These are phyloP conservation scores for Eremothecium cymbalariae DNA, from an alignment of 1,139 yeast genomes.

Conservation along the genomic window DNA sequence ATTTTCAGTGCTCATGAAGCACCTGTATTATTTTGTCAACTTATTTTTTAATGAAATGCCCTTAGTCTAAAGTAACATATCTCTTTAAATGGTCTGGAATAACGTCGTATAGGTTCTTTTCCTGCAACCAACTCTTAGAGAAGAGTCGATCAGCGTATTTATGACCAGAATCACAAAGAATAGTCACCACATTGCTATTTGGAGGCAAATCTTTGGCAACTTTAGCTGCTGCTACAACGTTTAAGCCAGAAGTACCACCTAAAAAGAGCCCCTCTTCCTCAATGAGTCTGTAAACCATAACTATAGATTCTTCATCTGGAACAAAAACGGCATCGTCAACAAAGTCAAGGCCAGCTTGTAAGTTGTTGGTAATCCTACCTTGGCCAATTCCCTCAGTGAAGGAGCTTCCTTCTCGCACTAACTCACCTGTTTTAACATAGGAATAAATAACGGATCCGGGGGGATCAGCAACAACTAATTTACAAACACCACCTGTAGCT, in stretches of 20 bases:
- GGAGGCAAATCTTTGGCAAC: slow-evolving; percentile 72
- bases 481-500: slow-evolving; percentile 48
- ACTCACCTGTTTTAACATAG: slow-evolving; percentile 60
- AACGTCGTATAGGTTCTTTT: slow-evolving; percentile 55
- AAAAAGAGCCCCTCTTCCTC: slow-evolving; percentile 85
- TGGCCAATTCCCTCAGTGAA: slow-evolving; percentile 96
- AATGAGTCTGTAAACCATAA: slow-evolving; percentile 70
- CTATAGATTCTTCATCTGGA: slow-evolving; percentile 64
- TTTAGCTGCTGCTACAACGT: slow-evolving; percentile 73
- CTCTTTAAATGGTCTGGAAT: slow-evolving; percentile 65
- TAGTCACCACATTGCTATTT: slow-evolving; percentile 73
- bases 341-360: slow-evolving; percentile 58
- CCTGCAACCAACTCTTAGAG: slow-evolving; percentile 65
- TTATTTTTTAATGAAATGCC: too few species aligned
- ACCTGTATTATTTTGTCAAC: too few species aligned
- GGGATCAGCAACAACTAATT: slow-evolving; percentile 77
- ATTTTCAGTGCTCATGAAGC: too few species aligned
- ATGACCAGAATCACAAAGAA: slow-evolving; percentile 82
- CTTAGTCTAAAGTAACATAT: slow-evolving; percentile 44
- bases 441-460: slow-evolving; percentile 85
- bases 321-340: slow-evolving; percentile 70
- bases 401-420: slow-evolving; percentile 66
- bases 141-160: slow-evolving; percentile 77
- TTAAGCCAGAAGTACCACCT: slow-evolving; percentile 83
- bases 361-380: slow-evolving; percentile 80